Evolutionary conservation across 2,329 filamentous ascomycete species (phyloP).

Genomic region (Penicillium brasilianum): DNA sequence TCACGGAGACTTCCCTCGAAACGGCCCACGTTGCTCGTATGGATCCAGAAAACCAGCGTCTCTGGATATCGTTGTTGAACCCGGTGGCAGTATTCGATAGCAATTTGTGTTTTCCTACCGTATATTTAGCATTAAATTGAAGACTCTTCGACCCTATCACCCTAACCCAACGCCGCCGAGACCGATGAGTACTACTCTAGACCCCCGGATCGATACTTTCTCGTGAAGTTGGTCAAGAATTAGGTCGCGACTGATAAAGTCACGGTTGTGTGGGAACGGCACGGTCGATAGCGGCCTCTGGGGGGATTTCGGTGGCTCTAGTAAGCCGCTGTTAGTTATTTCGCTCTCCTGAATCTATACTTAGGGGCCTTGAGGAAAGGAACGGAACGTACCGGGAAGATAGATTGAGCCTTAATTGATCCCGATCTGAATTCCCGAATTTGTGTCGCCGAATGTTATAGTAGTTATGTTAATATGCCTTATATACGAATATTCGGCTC

Average conservation of each 20-base stretch:
- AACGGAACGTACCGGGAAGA: too few relatives aligned
- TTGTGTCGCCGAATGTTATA: too few relatives aligned
- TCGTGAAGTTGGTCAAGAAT: neutral
- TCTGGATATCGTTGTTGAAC: neutral
- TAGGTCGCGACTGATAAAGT: slow-evolving; percentile 4
- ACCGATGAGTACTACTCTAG: slow-evolving; percentile 1
- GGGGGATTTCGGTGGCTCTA: slow-evolving; percentile 3
- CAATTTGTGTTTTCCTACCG: slow-evolving; percentile 1
- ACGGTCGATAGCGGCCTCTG: neutral
- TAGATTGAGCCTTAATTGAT: too few relatives aligned
- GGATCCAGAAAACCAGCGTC: slow-evolving; percentile 5
- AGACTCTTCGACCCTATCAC: too few relatives aligned
- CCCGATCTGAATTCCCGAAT: too few relatives aligned
- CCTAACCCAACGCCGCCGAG: slow-evolving; percentile 5
- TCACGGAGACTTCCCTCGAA: neutral
- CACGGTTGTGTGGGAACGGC: neutral
- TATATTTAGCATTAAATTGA: neutral
- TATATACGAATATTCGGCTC: too few relatives aligned
- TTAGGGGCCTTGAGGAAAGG: too few relatives aligned
- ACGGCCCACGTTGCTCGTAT: neutral
- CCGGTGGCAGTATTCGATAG: neutral
- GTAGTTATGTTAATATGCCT: too few relatives aligned
- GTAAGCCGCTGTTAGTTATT: too few relatives aligned
- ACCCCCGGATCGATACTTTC: neutral
- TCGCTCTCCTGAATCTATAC: too few relatives aligned